phyloP scores from a whole-genome alignment of 2,329 filamentous ascomycete species.

The Cytospora leucostoma region DNA sequence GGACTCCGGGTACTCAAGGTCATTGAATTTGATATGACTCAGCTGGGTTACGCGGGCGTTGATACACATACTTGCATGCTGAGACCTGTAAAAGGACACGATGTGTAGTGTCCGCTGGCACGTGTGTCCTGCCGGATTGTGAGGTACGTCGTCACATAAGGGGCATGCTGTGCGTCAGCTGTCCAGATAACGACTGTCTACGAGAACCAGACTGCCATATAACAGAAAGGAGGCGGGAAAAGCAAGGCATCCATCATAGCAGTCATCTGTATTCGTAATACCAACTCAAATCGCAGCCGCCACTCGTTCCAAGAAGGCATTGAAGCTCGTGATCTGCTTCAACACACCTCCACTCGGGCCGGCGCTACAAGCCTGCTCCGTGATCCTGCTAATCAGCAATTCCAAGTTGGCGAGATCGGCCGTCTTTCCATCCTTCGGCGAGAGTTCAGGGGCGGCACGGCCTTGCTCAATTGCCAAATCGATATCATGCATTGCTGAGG shows the following conservation, averaged over 20 bases:
- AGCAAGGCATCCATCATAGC: neutral
- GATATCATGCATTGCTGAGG: conserved; percentile 61
- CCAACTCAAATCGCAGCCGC: conserved; percentile 55
- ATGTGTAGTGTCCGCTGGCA: neutral
- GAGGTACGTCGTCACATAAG: neutral
- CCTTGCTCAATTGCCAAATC: conserved; percentile 53
- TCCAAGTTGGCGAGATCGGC: conserved; percentile 60
- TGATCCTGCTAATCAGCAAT: conserved; percentile 55
- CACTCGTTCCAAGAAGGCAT: conserved; percentile 63
- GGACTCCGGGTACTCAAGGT: conserved; percentile 2
- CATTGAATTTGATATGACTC: conserved; percentile 2
- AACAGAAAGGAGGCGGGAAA: neutral
- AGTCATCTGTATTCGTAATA: neutral
- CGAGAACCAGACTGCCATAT: neutral
- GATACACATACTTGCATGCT: conserved; percentile 6
- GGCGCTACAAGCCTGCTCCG: conserved; percentile 53
- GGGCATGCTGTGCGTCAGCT: neutral
- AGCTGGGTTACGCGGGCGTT: conserved; percentile 4
- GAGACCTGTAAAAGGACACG: neutral
- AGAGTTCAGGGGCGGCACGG: conserved; percentile 49
- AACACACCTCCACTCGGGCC: conserved; percentile 52
- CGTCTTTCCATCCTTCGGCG: conserved; percentile 47
- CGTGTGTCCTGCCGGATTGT: neutral
- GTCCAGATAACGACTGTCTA: neutral
- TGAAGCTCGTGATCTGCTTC: conserved; percentile 61